phyloP scores from a whole-genome alignment of 768 basidiomycete species.

The Phallus indusiatus region DNA sequence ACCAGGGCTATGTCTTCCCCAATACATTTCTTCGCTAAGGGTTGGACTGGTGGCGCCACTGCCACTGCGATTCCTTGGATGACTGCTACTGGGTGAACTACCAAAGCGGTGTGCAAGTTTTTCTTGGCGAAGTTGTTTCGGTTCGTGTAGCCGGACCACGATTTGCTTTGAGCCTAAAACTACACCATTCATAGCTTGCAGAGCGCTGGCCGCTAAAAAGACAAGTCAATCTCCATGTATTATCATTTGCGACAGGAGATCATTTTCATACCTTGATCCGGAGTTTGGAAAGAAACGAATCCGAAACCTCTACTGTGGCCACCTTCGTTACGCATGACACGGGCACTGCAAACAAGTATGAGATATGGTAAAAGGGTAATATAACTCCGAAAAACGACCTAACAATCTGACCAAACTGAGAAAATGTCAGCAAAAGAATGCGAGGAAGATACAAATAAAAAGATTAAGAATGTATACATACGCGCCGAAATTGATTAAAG shows the following conservation, averaged over 20 bases:
- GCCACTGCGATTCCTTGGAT: slow-evolving; percentile 59
- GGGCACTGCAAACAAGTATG: slow-evolving; percentile 44
- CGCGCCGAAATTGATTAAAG: slow-evolving; percentile 74
- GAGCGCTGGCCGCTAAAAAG: slow-evolving; percentile 52
- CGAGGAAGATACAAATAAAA: not conserved
- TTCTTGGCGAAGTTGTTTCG: slow-evolving; percentile 84
- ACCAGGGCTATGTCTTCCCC: slow-evolving; percentile 69
- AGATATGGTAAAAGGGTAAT: not conserved
- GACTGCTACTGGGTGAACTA: slow-evolving; percentile 53
- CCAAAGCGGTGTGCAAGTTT: slow-evolving; percentile 74
- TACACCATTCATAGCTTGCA: slow-evolving; percentile 75
- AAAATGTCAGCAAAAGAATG: slow-evolving; percentile 11
- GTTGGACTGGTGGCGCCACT: slow-evolving; percentile 84
- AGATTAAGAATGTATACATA: slow-evolving; percentile 23
- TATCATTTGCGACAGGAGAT: not conserved
- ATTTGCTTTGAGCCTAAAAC: slow-evolving; percentile 66
- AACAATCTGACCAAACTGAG: slow-evolving; percentile 80
- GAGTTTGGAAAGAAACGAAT: slow-evolving; percentile 80
- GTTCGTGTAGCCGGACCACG: slow-evolving; percentile 83
- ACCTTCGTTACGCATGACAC: slow-evolving; percentile 82
- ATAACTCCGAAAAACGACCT: slow-evolving; percentile 38
- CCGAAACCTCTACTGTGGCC: slow-evolving; percentile 84
- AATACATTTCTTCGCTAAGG: slow-evolving; percentile 68
- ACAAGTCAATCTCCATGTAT: not conserved
- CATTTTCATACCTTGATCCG: slow-evolving; percentile 56